Percentiles rank a stretch among this genome's conserved stretches.
phyloP scores from a whole-genome alignment of 2,329 filamentous ascomycete species.

The Clonostachys rhizophaga region DNA sequence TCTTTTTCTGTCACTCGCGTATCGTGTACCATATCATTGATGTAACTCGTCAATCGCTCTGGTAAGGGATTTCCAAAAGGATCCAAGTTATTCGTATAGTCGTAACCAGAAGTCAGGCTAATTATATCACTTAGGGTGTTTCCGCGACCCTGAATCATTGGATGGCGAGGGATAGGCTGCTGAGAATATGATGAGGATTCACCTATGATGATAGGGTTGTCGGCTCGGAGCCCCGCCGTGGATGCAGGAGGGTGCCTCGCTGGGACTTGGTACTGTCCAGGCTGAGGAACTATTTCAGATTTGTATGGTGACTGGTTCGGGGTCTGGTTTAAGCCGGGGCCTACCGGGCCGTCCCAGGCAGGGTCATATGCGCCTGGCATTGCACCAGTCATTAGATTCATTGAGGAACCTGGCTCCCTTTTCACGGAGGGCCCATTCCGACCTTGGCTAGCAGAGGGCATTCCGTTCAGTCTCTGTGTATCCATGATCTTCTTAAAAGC shows the following conservation, averaged over 20 bases:
- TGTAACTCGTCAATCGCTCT: conserved; percentile 19
- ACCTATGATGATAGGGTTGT: neutral
- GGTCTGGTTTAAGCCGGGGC: no score
- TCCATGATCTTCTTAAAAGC: conserved; percentile 20
- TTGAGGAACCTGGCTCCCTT: no score
- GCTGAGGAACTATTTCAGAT: neutral
- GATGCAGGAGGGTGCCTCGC: no score
- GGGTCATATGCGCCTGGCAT: conserved; percentile 7
- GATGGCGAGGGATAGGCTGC: neutral
- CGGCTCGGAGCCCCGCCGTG: neutral
- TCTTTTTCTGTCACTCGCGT: conserved; percentile 49
- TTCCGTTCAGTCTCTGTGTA: conserved; percentile 13
- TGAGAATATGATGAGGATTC: neutral
- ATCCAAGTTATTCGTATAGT: conserved; percentile 27
- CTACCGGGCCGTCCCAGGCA: conserved; percentile 8
- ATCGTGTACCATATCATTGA: conserved; percentile 28
- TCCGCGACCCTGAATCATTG: neutral
- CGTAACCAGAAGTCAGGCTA: conserved; percentile 25
- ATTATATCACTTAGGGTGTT: conserved; percentile 25
- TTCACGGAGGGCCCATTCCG: neutral
- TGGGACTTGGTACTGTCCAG: neutral
- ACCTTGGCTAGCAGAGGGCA: neutral
- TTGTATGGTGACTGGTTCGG: neutral
- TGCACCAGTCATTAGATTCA: neutral
- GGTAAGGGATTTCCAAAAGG: conserved; percentile 26